Conservation (phyloP, 208 protist species). For the Endotrypanum monterogeii region DNA sequence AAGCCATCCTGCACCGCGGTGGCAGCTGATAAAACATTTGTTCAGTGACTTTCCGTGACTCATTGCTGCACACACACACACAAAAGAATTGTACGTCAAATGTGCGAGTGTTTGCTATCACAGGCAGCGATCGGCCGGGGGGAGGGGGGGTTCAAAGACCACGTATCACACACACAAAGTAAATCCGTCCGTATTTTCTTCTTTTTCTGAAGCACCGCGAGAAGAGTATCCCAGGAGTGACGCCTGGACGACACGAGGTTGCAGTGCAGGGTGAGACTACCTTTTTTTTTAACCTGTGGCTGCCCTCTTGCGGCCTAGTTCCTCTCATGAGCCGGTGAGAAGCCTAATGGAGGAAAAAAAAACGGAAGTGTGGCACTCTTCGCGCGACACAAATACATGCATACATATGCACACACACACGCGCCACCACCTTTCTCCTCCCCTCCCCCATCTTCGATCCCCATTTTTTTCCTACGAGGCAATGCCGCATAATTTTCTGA, state of each 20-base stretch:
- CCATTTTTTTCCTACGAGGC: too few species aligned
- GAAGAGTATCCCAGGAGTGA: too few species aligned
- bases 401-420: too few species aligned
- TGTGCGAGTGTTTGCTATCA: background rate
- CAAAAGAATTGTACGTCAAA: background rate
- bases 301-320: background rate
- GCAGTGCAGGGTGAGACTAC: background rate
- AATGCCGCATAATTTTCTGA: too few species aligned
- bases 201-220: too few species aligned
- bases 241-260: background rate
- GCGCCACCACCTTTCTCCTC: background rate
- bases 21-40: background rate
- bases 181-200: too few species aligned
- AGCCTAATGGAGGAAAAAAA: constrained; percentile 1
- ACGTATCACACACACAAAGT: too few species aligned
- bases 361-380: background rate
- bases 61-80: background rate
- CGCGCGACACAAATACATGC: too few species aligned
- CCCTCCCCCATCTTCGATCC: background rate
- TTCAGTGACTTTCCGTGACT: background rate
- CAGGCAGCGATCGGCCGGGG: background rate
- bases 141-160: too few species aligned
- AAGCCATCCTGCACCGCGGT: background rate
- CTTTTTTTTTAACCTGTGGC: background rate
- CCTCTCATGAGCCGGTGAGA: background rate